Conservation (phyloP, 441 rosid genomes). For the Mallotus japonicus region DNA sequence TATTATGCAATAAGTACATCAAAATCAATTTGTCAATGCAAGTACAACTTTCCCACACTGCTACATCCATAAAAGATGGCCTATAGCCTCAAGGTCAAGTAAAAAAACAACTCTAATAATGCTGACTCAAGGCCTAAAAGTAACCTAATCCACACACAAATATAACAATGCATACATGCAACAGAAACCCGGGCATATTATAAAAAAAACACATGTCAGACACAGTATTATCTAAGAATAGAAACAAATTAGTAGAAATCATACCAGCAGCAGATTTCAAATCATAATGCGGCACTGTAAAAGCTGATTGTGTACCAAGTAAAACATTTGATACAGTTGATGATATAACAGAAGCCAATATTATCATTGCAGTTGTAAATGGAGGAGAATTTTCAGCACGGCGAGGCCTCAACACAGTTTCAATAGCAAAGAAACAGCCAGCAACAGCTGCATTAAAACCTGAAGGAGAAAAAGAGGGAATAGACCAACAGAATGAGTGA, state of each 20-base stretch:
- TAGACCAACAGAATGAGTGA: background rate
- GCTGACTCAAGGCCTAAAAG: background rate
- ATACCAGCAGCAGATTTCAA: slow-evolving; percentile 97
- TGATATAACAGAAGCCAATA: slow-evolving; percentile 91
- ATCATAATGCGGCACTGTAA: slow-evolving; percentile 89
- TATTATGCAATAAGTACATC: background rate
- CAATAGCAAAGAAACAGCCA: slow-evolving; percentile 95
- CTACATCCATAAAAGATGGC: background rate
- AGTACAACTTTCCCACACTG: background rate
- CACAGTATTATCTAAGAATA: background rate
- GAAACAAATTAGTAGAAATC: slow-evolving; percentile 13
- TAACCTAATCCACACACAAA: background rate
- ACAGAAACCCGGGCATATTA: background rate
- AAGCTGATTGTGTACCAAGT: slow-evolving; percentile 90
- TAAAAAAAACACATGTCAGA: background rate
- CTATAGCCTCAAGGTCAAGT: slow-evolving; percentile 1
- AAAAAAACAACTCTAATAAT: background rate
- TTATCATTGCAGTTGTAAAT: slow-evolving; percentile 95
- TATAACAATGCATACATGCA: background rate
- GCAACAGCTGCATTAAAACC: slow-evolving; percentile 99
- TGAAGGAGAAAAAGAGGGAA: slow-evolving; percentile 27
- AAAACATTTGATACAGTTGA: slow-evolving; percentile 90
- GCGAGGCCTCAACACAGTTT: slow-evolving; percentile 88
- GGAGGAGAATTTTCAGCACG: slow-evolving; percentile 97
- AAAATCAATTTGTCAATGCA: background rate